Percentiles rank a stretch among this genome's conserved stretches.
phyloP scores from a whole-genome alignment of 352 stramenopile genomes.

The Phytophthora vignae region DNA sequence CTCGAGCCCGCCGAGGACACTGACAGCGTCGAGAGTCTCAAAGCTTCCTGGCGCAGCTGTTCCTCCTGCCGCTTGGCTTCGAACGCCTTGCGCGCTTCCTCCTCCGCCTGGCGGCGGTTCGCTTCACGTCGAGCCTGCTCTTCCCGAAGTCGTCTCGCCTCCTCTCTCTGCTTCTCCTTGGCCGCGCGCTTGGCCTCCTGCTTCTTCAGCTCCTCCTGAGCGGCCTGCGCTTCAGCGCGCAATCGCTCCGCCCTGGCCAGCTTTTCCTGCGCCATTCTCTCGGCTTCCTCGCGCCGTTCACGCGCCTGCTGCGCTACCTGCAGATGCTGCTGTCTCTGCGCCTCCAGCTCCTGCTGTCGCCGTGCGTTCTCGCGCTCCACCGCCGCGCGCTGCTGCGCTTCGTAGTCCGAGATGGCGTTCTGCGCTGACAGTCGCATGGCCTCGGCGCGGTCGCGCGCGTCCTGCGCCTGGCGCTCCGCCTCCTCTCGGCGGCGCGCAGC shows the following conservation, averaged over 20 bases:
- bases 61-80: conserved; percentile 75
- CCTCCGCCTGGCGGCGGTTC: conserved; percentile 66
- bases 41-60: conserved; percentile 59
- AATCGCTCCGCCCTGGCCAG: conserved; percentile 63
- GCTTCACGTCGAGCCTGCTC: conserved; percentile 67
- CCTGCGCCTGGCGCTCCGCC: conserved; percentile 62
- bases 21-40: conserved; percentile 52
- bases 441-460: conserved; percentile 74
- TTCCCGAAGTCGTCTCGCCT: conserved; percentile 60
- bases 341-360: conserved; percentile 67
- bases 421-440: conserved; percentile 66
- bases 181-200: conserved; percentile 59
- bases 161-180: conserved; percentile 58
- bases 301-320: conserved; percentile 61
- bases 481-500: conserved; percentile 57
- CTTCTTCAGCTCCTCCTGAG: conserved; percentile 64
- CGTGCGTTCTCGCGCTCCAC: conserved; percentile 69
- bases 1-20: conserved; percentile 23
- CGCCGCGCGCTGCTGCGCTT: conserved; percentile 65
- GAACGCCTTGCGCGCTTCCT: conserved; percentile 65
- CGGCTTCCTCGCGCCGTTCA: conserved; percentile 60
- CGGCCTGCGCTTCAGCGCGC: conserved; percentile 56
- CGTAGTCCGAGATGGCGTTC: conserved; percentile 68
- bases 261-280: conserved; percentile 65
- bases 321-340: conserved; percentile 68